Evolutionary conservation across 2,329 filamentous ascomycete species (phyloP).

Genomic region (Cadophora gregata): DNA sequence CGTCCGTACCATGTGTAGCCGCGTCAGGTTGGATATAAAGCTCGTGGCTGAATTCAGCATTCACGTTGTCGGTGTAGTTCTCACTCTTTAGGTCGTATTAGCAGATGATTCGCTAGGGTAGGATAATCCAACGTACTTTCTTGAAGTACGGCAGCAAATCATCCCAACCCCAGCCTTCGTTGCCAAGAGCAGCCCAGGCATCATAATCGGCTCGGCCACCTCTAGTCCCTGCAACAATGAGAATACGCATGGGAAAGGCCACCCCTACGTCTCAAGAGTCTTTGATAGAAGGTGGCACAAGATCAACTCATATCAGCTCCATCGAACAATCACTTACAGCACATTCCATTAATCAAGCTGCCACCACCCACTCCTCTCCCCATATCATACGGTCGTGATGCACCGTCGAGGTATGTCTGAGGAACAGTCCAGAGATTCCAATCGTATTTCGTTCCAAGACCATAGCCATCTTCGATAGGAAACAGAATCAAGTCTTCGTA

Average conservation of each 20-base stretch:
- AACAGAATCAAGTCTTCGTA: slow-evolving; percentile 37
- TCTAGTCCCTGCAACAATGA: slow-evolving; percentile 35
- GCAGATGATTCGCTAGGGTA: background rate
- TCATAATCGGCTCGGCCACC: slow-evolving; percentile 50
- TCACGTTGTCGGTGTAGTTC: slow-evolving; percentile 46
- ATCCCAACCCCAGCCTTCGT: slow-evolving; percentile 51
- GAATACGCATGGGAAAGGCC: slow-evolving; percentile 33
- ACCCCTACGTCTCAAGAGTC: background rate
- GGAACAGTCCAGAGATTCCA: slow-evolving; percentile 49
- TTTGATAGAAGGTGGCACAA: background rate
- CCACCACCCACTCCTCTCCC: slow-evolving; percentile 45
- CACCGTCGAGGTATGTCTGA: slow-evolving; percentile 44
- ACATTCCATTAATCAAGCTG: slow-evolving; percentile 49
- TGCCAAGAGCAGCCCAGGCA: slow-evolving; percentile 52
- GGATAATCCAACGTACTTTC: background rate
- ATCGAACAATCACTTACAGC: slow-evolving; percentile 36
- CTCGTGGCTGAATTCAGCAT: slow-evolving; percentile 41
- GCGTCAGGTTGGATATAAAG: slow-evolving; percentile 47
- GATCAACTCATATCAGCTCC: background rate
- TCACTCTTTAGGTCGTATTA: background rate
- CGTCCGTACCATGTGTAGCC: slow-evolving; percentile 45
- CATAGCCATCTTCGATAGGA: slow-evolving; percentile 38
- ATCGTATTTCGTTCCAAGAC: slow-evolving; percentile 48
- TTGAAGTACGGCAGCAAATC: slow-evolving; percentile 37
- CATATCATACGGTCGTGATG: slow-evolving; percentile 34